Evolutionary conservation across 352 stramenopile species (phyloP).

Genomic region (Globisporangium alternatum): DNA sequence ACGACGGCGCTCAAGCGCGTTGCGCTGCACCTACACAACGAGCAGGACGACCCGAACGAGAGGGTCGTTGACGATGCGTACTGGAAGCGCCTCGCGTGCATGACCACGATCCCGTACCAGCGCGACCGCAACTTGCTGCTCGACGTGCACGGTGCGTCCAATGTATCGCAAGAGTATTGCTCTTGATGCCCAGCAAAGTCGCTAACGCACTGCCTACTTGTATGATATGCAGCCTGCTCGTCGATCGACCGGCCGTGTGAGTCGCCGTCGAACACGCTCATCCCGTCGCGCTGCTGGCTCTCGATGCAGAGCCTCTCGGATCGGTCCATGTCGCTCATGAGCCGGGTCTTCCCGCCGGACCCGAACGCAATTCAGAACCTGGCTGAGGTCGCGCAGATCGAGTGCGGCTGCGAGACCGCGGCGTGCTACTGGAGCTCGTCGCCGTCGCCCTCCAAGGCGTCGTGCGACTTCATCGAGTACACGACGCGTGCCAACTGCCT

Average conservation of each 20-base stretch:
- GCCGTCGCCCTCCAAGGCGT: conserved; percentile 15
- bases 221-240: conserved; percentile 16
- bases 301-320: conserved; percentile 27
- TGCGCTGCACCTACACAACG: conserved; percentile 12
- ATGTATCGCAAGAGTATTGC: neutral
- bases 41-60: conserved; percentile 12
- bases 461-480: conserved; percentile 70
- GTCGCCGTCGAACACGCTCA: conserved; percentile 32
- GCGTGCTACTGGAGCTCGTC: conserved; percentile 62
- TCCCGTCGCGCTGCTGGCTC: conserved; percentile 33
- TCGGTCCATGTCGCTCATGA: conserved; percentile 23
- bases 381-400: conserved; percentile 43
- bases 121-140: conserved; percentile 20
- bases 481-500: conserved; percentile 37
- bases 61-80: neutral
- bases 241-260: conserved; percentile 33
- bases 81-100: conserved; percentile 31
- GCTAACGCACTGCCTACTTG: neutral
- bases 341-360: conserved; percentile 9
- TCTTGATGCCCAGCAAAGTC: neutral
- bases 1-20: conserved; percentile 10
- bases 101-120: conserved; percentile 17
- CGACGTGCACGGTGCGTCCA: conserved; percentile 25
- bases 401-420: conserved; percentile 63
- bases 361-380: conserved; percentile 36